phyloP scores from a whole-genome alignment of 345 rosid genomes.

The Salix dunnii region DNA sequence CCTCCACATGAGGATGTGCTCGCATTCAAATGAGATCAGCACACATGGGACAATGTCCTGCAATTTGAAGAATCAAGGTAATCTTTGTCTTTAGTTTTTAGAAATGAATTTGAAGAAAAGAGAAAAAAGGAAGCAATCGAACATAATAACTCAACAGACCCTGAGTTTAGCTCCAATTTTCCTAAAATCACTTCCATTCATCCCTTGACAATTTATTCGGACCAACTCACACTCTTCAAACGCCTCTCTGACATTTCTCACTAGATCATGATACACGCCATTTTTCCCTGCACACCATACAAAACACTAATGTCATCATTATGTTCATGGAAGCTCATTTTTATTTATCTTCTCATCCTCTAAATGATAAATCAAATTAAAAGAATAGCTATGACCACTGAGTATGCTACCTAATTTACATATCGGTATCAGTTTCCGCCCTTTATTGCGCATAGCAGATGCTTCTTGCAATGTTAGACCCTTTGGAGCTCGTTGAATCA shows the following conservation, averaged over 20 bases:
- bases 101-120: not conserved
- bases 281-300: constrained; percentile 58
- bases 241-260: constrained; percentile 66
- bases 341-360: not conserved
- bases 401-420: constrained; percentile 64
- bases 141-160: constrained; percentile 38
- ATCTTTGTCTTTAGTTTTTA: not conserved
- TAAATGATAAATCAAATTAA: not conserved
- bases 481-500: constrained; percentile 63
- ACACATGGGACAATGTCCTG: constrained; percentile 92
- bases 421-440: constrained; percentile 65
- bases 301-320: constrained; percentile 16
- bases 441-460: constrained; percentile 71
- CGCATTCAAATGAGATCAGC: constrained; percentile 69
- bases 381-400: not conserved
- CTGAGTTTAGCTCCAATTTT: constrained; percentile 91
- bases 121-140: not conserved
- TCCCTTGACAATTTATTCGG: constrained; percentile 70
- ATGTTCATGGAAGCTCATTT: not conserved
- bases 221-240: constrained; percentile 92
- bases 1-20: constrained; percentile 83
- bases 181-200: constrained; percentile 70
- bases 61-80: constrained; percentile 7
- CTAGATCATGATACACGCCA: constrained; percentile 74
- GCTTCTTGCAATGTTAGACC: constrained; percentile 72